A percentile compares a stretch with the other conserved stretches of the same genome.
Conservation (phyloP, 495 filamentous ascomycete genomes). For the Penicillium cosmopolitanum region DNA sequence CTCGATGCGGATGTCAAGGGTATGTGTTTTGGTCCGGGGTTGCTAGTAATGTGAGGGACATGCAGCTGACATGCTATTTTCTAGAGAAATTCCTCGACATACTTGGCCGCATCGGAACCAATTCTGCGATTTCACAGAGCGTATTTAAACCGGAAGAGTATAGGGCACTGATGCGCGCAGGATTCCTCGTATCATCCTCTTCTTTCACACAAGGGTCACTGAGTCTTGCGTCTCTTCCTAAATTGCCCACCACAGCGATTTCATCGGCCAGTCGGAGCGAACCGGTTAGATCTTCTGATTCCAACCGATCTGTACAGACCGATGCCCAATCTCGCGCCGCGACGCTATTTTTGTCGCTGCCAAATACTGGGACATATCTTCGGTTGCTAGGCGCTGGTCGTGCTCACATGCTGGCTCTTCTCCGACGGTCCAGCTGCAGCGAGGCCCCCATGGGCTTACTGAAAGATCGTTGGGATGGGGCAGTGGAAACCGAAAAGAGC, state of each 20-base stretch:
- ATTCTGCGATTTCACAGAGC: constrained; percentile 50
- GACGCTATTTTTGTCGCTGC: constrained; percentile 67
- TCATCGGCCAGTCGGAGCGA: constrained; percentile 58
- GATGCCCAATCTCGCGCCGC: constrained; percentile 37
- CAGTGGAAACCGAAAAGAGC: constrained; percentile 60
- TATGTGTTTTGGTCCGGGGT: constrained; percentile 16
- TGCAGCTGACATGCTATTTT: constrained; percentile 1
- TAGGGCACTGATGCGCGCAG: constrained; percentile 64
- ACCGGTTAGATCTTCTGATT: constrained; percentile 10
- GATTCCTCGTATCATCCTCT: constrained; percentile 68
- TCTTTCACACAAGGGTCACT: constrained; percentile 48
- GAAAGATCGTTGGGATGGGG: constrained; percentile 81
- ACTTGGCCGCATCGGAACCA: constrained; percentile 57
- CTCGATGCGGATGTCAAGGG: constrained; percentile 56
- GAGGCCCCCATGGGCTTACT: constrained; percentile 70
- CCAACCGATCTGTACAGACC: constrained; percentile 27
- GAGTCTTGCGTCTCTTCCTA: constrained; percentile 59
- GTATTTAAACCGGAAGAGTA: constrained; percentile 56
- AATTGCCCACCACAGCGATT: constrained; percentile 46
- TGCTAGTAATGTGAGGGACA: neutral
- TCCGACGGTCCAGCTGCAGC: constrained; percentile 64
- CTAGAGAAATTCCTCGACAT: constrained; percentile 58
- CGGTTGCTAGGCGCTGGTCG: constrained; percentile 70
- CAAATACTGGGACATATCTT: constrained; percentile 73
- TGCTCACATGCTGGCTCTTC: constrained; percentile 64